Conservation (phyloP, 345 rosid species). For the Euphorbia tirucalli region DNA sequence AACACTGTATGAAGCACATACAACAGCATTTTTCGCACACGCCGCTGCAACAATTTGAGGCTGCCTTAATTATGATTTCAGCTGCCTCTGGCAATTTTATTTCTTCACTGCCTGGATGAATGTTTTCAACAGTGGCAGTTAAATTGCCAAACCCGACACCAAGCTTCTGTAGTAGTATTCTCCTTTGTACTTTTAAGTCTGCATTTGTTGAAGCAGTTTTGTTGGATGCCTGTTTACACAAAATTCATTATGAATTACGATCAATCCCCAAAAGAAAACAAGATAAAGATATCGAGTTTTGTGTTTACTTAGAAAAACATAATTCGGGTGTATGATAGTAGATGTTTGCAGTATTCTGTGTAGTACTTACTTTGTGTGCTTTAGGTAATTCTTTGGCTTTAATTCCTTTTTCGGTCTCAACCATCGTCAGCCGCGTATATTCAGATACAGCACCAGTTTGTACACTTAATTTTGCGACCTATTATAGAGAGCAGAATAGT, state of each 20-base stretch:
- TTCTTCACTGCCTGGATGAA: slow-evolving; percentile 54
- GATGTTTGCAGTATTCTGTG: background rate
- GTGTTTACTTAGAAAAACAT: no score
- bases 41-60: slow-evolving; percentile 68
- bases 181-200: slow-evolving; percentile 35
- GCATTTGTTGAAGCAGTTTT: slow-evolving; percentile 36
- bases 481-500: slow-evolving; percentile 12
- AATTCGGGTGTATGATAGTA: no score
- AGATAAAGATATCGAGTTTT: no score
- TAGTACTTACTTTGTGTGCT: slow-evolving; percentile 39
- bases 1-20: slow-evolving; percentile 76
- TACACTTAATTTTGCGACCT: slow-evolving; percentile 70
- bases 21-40: slow-evolving; percentile 67
- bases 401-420: slow-evolving; percentile 44
- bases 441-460: slow-evolving; percentile 59
- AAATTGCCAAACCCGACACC: slow-evolving; percentile 70
- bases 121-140: slow-evolving; percentile 61
- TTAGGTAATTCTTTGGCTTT: slow-evolving; percentile 34
- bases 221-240: slow-evolving; percentile 34
- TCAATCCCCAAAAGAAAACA: no score
- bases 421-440: slow-evolving; percentile 61
- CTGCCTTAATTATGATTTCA: slow-evolving; percentile 68
- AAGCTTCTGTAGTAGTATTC: slow-evolving; percentile 36
- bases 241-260: background rate
- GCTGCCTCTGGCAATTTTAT: slow-evolving; percentile 69